These are phyloP conservation scores for Podila clonocystis DNA, from an alignment of 192 early-diverging fungal species.

Conservation along the genomic window DNA sequence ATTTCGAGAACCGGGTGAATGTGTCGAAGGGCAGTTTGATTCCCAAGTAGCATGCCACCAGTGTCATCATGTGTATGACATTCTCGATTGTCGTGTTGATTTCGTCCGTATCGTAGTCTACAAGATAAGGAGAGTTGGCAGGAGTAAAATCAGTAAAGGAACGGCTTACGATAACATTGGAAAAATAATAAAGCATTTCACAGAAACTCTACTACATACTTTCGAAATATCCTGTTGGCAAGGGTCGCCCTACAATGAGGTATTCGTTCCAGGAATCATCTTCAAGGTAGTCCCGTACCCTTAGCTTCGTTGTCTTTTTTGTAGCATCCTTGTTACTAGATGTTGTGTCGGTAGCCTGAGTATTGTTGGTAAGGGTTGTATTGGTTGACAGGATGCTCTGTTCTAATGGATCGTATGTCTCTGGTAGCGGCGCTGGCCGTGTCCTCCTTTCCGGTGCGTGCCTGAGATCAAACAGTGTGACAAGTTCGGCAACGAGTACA, in stretches of 20 bases:
- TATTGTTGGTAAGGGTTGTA: constrained; percentile 19
- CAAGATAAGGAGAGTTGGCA: background rate
- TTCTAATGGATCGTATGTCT: background rate
- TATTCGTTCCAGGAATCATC: constrained; percentile 52
- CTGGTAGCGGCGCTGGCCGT: background rate
- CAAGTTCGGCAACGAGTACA: constrained; percentile 59
- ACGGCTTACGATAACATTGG: too few relatives aligned
- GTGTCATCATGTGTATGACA: constrained; percentile 58
- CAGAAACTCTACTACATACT: constrained; percentile 15
- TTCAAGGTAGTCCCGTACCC: constrained; percentile 44
- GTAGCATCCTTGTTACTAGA: constrained; percentile 1
- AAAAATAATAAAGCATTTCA: too few relatives aligned
- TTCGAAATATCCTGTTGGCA: constrained; percentile 53
- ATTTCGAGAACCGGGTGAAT: constrained; percentile 20
- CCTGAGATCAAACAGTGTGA: constrained; percentile 63
- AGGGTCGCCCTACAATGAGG: constrained; percentile 45
- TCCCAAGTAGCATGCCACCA: constrained; percentile 62
- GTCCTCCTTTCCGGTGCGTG: constrained; percentile 24
- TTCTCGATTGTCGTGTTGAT: constrained; percentile 64
- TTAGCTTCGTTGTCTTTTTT: constrained; percentile 29
- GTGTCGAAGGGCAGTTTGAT: constrained; percentile 62
- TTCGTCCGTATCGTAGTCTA: constrained; percentile 56
- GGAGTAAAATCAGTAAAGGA: background rate
- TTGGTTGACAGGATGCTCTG: constrained; percentile 26
- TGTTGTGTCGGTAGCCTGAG: constrained; percentile 7